A percentile compares a stretch with the other conserved stretches of the same genome.
Evolutionary conservation across 805 yeast genomes (phyloP).

Genomic region (Pichia manshurica): DNA sequence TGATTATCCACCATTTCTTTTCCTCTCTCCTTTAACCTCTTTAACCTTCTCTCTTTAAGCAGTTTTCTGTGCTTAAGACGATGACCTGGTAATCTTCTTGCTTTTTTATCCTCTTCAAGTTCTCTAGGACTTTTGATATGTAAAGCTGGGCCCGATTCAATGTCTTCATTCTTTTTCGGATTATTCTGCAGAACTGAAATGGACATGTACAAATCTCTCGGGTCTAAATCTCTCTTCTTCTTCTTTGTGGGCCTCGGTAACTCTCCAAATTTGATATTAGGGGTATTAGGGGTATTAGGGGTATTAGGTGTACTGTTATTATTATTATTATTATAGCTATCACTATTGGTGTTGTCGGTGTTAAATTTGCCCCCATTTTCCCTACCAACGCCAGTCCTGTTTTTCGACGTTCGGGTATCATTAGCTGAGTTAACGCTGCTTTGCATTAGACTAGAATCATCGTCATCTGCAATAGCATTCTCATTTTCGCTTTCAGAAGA

Average conservation of each 20-base stretch:
- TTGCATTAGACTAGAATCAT: not conserved
- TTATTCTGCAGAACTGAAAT: slow-evolving; percentile 70
- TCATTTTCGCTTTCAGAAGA: not conserved
- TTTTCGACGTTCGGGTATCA: no score
- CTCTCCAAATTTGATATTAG: slow-evolving; percentile 51
- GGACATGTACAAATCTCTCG: slow-evolving; percentile 79
- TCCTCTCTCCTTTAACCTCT: not conserved
- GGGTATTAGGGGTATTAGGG: not conserved
- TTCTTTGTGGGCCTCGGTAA: slow-evolving; percentile 49
- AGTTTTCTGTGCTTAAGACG: slow-evolving; percentile 21
- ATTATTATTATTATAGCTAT: not conserved
- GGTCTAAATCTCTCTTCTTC: slow-evolving; percentile 48
- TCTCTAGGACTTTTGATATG: slow-evolving; percentile 76
- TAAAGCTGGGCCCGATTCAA: slow-evolving; percentile 71
- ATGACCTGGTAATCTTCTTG: slow-evolving; percentile 18
- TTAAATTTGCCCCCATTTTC: not conserved
- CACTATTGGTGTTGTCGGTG: no score
- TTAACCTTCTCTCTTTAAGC: slow-evolving; percentile 16
- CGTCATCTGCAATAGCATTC: slow-evolving; percentile 1
- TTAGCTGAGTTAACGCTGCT: no score
- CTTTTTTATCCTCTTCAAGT: slow-evolving; percentile 33
- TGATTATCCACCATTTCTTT: not conserved
- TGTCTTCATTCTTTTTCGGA: slow-evolving; percentile 30
- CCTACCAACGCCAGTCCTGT: not conserved
- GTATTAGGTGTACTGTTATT: slow-evolving; percentile 2